These are phyloP conservation scores for Metschnikowia bowlesiae DNA, from an alignment of 805 yeast species.

Conservation along the genomic window DNA sequence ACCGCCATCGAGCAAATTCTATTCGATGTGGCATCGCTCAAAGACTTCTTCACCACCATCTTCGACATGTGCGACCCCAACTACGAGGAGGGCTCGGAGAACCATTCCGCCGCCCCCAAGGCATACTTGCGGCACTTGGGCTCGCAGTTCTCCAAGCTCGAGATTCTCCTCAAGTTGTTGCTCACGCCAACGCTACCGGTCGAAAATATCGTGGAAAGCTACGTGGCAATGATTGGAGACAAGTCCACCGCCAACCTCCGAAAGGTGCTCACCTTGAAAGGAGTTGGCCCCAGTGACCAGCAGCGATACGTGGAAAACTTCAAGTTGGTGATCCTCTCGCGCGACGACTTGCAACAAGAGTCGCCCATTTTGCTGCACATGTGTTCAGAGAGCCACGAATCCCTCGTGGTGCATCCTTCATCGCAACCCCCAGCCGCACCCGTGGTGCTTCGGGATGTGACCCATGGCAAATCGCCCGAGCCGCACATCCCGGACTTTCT, in stretches of 20 bases:
- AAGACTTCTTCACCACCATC: constrained; percentile 45
- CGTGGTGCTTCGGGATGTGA: constrained; percentile 8
- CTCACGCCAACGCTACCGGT: constrained; percentile 60
- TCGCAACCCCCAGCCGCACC: constrained; percentile 14
- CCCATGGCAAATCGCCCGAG: constrained; percentile 24
- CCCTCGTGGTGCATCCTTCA: constrained; percentile 12
- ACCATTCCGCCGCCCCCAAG: constrained; percentile 20
- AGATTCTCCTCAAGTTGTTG: constrained; percentile 63
- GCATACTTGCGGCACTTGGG: constrained; percentile 42
- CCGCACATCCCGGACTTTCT: constrained; percentile 18
- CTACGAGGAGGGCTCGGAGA: constrained; percentile 19
- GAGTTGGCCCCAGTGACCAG: constrained; percentile 34
- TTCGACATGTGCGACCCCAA: constrained; percentile 42
- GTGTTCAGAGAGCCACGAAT: constrained; percentile 3
- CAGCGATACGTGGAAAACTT: constrained; percentile 34
- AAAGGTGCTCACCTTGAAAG: constrained; percentile 63
- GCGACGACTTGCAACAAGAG: constrained; percentile 24
- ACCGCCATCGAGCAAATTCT: constrained; percentile 62
- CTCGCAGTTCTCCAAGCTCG: constrained; percentile 42
- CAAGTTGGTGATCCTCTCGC: constrained; percentile 30
- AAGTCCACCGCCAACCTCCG: constrained; percentile 55
- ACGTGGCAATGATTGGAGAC: constrained; percentile 66
- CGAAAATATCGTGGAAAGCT: constrained; percentile 57
- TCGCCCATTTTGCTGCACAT: constrained; percentile 30
- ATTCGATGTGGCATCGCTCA: constrained; percentile 65